Base-by-base conservation (phyloP, 176 grass and related monocot genomes). In the Eleusine coracana region DNA sequence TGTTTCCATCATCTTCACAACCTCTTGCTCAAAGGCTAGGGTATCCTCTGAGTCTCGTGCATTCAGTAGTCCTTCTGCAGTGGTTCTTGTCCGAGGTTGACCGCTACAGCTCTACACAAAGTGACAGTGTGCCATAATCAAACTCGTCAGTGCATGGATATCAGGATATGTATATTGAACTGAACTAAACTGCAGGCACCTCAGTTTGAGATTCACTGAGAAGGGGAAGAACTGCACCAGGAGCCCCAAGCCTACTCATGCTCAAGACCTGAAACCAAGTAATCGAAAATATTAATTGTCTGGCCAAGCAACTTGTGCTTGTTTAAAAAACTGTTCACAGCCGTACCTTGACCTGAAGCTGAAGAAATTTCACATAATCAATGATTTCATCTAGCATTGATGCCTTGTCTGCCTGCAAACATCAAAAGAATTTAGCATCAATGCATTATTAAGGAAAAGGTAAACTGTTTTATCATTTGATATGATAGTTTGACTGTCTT, bases 321-420 rank as follows among this genome's bases (percentile, higher is more conserved):
- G 12, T 23, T 83, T 60, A 44, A 71, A 68, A 71, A 49, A 56
- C 31, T 86, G 73, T 83, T 44, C 21, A 29, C 48, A 50, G 3
- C 7, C 62, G 18, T 88, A 94, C 94, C 89, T 97, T 97, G 68
- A 97, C 94, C 87, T 97, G 94, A 77, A 94, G 94, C 71, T 97
- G 94, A 73, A 97, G 92, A 82, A 97, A 97, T 80, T 94, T 97
- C 67, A 97, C 89, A 85, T 97, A 94, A 50, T 97, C 89, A 71
- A 97, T 97, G 55, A 97, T 97, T 77, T 97, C 91, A 80, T 97
- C 94, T 1, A 97, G 75, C 89, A 97, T 92, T 50, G 94, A 88
- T 88, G 89, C 83, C 76, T 97, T 97, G 58, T 97, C 94, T 79
- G 94, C 87, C 91, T 94, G 94, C 54, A 82, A 68, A 86, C 62